Conservation (phyloP, 345 rosid genomes). For the Kernera saxatilis region DNA sequence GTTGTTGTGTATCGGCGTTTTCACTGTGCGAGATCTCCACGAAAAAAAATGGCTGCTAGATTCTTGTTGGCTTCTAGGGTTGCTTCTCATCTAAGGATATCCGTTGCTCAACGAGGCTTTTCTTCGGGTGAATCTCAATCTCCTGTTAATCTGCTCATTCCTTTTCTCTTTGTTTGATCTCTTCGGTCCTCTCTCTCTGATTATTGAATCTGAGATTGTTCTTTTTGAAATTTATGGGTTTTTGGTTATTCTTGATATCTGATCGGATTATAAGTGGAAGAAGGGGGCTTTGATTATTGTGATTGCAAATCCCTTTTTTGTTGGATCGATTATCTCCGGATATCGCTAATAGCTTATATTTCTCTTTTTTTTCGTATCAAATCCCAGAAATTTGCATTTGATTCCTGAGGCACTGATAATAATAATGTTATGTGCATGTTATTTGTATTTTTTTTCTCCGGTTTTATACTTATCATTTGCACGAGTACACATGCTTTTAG, state of each 20-base stretch:
- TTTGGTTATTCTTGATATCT: background rate
- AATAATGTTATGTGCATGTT: background rate
- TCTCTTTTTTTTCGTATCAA: background rate
- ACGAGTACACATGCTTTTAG: background rate
- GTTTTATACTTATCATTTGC: background rate
- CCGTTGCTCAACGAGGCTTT: conserved; percentile 62
- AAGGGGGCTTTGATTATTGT: background rate
- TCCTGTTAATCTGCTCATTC: background rate
- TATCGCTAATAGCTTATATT: background rate
- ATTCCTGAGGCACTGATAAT: background rate
- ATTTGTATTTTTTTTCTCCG: background rate
- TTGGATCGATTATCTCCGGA: background rate
- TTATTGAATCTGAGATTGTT: conserved; percentile 14
- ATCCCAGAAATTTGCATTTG: background rate
- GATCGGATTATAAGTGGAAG: background rate
- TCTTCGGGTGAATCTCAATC: conserved; percentile 48
- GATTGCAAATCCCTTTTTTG: background rate
- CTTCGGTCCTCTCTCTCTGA: background rate
- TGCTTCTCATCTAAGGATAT: conserved; percentile 86
- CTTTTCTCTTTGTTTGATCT: background rate
- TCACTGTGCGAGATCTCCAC: conserved; percentile 20
- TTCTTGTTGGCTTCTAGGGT: conserved; percentile 88
- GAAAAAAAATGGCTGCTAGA: conserved; percentile 59
- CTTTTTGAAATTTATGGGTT: background rate
- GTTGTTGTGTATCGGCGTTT: conserved; percentile 3